Conservation (phyloP, 495 filamentous ascomycete genomes). For the Penicillium turbatum region DNA sequence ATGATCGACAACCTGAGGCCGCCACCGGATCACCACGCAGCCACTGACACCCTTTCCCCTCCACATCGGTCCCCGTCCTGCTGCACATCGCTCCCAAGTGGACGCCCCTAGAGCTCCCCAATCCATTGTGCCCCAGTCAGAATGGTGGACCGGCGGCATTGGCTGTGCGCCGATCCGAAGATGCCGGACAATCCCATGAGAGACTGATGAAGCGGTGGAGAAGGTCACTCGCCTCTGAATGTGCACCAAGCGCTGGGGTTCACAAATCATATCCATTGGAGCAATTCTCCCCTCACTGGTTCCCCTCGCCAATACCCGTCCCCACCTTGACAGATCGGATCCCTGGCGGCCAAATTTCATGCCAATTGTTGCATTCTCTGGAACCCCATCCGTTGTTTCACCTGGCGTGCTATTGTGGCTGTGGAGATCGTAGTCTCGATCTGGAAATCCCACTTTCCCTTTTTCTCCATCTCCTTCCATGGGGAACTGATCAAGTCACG, state of each 20-base stretch:
- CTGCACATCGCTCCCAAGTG: not conserved
- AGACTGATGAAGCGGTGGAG: constrained; percentile 18
- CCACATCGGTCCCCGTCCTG: constrained; percentile 1
- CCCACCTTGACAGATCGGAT: constrained; percentile 15
- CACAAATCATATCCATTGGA: constrained; percentile 19
- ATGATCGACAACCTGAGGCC: not conserved
- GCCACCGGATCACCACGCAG: constrained; percentile 3
- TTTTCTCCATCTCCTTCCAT: not conserved
- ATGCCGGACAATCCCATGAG: not conserved
- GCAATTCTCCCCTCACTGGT: constrained; percentile 11
- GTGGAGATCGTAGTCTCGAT: constrained; percentile 7
- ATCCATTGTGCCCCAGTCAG: not conserved
- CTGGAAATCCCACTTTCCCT: constrained; percentile 9
- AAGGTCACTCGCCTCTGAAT: constrained; percentile 11
- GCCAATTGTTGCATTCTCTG: not conserved
- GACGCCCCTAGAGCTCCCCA: not conserved
- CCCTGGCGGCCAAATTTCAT: constrained; percentile 1
- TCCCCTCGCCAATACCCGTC: constrained; percentile 8
- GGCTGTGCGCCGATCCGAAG: not conserved
- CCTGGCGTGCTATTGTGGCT: constrained; percentile 4
- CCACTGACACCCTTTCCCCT: not conserved
- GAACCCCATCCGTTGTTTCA: constrained; percentile 1
- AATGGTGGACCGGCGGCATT: not conserved
- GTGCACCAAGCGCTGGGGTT: constrained; percentile 1
- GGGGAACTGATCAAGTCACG: not conserved